These are phyloP conservation scores for Penicillium sp. DNA, from an alignment of 2,329 filamentous ascomycete species.

Conservation along the genomic window DNA sequence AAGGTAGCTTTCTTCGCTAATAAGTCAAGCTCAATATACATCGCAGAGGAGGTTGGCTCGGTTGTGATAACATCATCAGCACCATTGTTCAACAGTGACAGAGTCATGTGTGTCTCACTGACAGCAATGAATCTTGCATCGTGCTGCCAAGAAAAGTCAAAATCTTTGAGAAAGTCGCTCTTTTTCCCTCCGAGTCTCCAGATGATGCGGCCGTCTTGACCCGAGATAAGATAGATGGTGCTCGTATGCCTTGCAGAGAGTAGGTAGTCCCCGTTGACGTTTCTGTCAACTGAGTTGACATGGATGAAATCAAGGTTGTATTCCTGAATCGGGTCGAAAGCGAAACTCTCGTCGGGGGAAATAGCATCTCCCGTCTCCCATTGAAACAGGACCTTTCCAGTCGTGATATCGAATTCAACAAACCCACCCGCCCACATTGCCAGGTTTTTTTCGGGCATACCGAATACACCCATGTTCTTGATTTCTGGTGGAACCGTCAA, in stretches of 20 bases:
- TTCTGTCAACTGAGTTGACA: conserved; percentile 40
- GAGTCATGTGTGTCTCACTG: conserved; percentile 28
- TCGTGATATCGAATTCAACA: conserved; percentile 32
- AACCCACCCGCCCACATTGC: conserved; percentile 31
- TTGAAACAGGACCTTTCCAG: conserved; percentile 26
- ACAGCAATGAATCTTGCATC: conserved; percentile 33
- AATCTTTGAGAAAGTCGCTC: conserved; percentile 30
- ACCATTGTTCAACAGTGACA: conserved; percentile 36
- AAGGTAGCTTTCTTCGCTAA: conserved; percentile 25
- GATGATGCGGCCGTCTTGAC: conserved; percentile 32
- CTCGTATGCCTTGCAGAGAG: conserved; percentile 39
- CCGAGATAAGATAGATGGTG: conserved; percentile 38
- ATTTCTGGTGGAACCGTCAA: conserved; percentile 16
- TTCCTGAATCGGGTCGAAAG: background rate
- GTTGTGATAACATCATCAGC: conserved; percentile 24
- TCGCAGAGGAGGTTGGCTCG: conserved; percentile 25
- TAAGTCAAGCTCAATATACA: conserved; percentile 30
- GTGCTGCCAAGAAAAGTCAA: conserved; percentile 38
- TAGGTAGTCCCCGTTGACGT: conserved; percentile 37
- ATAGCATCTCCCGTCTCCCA: conserved; percentile 36
- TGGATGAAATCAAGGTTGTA: conserved; percentile 36
- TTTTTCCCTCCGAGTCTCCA: conserved; percentile 38
- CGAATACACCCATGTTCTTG: conserved; percentile 22
- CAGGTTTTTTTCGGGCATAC: conserved; percentile 22
- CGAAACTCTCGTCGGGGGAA: conserved; percentile 16